Evolutionary conservation across 352 stramenopile species (phyloP).

Genomic region (Phytophthora fragariae): DNA sequence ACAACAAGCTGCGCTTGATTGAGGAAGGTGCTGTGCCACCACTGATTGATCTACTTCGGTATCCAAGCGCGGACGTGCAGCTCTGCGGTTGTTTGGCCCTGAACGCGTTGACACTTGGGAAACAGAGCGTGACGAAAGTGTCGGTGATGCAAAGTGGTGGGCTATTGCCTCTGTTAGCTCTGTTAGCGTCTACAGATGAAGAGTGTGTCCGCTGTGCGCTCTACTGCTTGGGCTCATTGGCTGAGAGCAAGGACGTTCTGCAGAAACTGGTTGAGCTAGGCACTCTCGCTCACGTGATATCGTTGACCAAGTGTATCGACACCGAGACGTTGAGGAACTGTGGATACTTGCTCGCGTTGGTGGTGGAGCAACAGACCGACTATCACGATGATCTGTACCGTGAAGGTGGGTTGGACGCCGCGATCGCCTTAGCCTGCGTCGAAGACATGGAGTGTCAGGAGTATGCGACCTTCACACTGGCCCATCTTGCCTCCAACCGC

Average conservation of each 20-base stretch:
- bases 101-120: constrained; percentile 91
- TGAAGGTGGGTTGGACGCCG: constrained; percentile 88
- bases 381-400: constrained; percentile 93
- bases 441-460: constrained; percentile 97
- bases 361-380: constrained; percentile 92
- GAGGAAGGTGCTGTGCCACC: constrained; percentile 93
- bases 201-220: constrained; percentile 92
- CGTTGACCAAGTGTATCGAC: constrained; percentile 82
- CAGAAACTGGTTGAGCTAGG: constrained; percentile 92
- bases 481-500: constrained; percentile 94
- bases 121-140: constrained; percentile 88
- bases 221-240: constrained; percentile 94
- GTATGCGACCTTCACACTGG: constrained; percentile 96
- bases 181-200: constrained; percentile 89
- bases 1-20: constrained; percentile 94
- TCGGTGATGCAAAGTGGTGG: constrained; percentile 91
- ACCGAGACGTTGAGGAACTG: constrained; percentile 93
- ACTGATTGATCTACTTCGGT: constrained; percentile 93
- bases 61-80: constrained; percentile 95
- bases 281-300: constrained; percentile 83
- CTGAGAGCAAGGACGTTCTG: constrained; percentile 92
- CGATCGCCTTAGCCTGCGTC: constrained; percentile 92
- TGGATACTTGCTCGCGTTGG: constrained; percentile 93
- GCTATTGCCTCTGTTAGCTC: constrained; percentile 86
- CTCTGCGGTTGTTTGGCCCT: constrained; percentile 93